These are phyloP conservation scores for Glycine soja DNA, from an alignment of 306 rosid species.

Conservation along the genomic window DNA sequence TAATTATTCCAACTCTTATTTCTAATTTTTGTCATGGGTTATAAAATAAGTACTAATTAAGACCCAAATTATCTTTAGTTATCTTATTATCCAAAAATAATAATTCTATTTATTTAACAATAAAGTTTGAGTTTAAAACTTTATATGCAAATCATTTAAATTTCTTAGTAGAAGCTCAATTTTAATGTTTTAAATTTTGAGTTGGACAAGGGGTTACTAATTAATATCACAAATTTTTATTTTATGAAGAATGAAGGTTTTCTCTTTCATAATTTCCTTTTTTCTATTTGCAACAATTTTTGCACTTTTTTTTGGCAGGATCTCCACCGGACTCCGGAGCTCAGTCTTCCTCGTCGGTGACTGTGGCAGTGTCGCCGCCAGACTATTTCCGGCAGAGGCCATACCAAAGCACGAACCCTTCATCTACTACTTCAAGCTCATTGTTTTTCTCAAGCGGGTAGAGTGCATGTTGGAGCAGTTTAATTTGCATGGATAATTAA, in stretches of 20 bases:
- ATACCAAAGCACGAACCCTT: slow-evolving; percentile 60
- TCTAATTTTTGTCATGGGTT: not conserved
- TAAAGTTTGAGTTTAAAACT: too few species aligned
- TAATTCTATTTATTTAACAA: too few species aligned
- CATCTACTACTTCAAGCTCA: slow-evolving; percentile 71
- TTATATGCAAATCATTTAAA: not conserved
- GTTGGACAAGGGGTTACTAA: not conserved
- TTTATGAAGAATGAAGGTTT: not conserved
- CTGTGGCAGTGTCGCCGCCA: slow-evolving; percentile 85
- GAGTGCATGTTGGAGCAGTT: slow-evolving; percentile 50
- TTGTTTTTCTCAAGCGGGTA: slow-evolving; percentile 78
- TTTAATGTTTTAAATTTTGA: not conserved
- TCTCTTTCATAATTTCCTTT: not conserved
- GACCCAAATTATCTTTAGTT: not conserved
- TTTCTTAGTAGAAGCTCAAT: not conserved
- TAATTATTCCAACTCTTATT: not conserved
- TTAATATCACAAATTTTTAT: not conserved
- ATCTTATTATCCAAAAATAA: not conserved
- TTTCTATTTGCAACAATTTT: not conserved
- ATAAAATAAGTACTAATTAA: not conserved
- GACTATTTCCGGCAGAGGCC: slow-evolving; percentile 76
- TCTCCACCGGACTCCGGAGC: slow-evolving; percentile 78
- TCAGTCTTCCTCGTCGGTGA: slow-evolving; percentile 72
- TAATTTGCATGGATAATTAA: slow-evolving; percentile 52
- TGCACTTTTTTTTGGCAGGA: slow-evolving; percentile 47